Base-by-base conservation (phyloP, 2,329 filamentous ascomycete genomes). In the Sclerotinia minor region DNA sequence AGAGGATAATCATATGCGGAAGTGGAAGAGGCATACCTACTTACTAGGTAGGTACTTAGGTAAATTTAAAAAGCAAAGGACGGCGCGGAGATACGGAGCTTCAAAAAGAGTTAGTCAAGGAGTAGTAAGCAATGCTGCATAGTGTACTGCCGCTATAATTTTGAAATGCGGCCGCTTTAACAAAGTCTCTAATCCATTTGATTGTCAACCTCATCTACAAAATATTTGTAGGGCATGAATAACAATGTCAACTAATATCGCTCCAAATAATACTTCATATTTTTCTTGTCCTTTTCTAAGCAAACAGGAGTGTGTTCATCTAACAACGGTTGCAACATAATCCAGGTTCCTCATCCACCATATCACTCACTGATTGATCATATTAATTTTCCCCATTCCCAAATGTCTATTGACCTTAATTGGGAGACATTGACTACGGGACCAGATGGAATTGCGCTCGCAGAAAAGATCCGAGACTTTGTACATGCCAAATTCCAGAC, bases 401-500 rank as follows among this genome's bases (percentile, higher is more conserved):
- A 71, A 58, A 99, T 99, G 95, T 98, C 95, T 74, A 94, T 99
- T 82, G 94, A 98, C 77, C 90, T 99, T 78, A 93, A 96, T 80
- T 99, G 95, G 95, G 90, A 95, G 76, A 91, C 90, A 71, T 87
- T 98, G 77, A 98, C 94, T 29, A 89, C 88, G 70, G 95, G 95
- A 38, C 87, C 92, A 60, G 94, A 98, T 79, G 94, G 95, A 67
- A 85, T 89, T 72, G 91, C 87, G 65, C 88, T 97, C 70, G 93
- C 94, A 60, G 90, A 93, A 77, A 86, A 85, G 71, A 96, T 99
- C 79, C 91, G 94, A 72, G 88, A 89, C 75, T 99, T 99, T 80
- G 91, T 99, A 75, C 92, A 99, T 80, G 90, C 92, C 77, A 95
- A 94, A 76, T 99, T 99, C 80, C 95, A 99, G 80, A 88, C 92